A percentile compares a stretch with the other conserved stretches of the same genome.
These are phyloP conservation scores for Yamadazyma friedrichii DNA, from an alignment of 1,139 yeast species.

Conservation along the genomic window DNA sequence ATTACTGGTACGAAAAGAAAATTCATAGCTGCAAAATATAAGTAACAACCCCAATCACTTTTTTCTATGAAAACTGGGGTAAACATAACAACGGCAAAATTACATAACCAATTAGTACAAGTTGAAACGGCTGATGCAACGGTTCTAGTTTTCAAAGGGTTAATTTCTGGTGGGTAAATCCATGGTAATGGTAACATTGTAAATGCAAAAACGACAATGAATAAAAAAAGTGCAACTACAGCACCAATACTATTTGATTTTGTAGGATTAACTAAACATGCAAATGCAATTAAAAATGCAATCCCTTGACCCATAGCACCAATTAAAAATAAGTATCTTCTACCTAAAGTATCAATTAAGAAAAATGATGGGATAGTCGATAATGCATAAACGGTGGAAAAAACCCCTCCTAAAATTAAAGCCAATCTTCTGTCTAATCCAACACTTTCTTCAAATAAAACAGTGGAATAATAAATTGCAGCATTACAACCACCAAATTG, in stretches of 20 bases:
- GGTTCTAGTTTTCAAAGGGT: slow-evolving; percentile 62
- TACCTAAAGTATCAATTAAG: slow-evolving; percentile 62
- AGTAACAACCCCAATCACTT: slow-evolving; percentile 44
- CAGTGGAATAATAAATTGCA: slow-evolving; percentile 66
- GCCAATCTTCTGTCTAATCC: slow-evolving; percentile 50
- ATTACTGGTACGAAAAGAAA: slow-evolving; percentile 39
- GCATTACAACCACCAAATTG: slow-evolving; percentile 68
- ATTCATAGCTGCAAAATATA: slow-evolving; percentile 43
- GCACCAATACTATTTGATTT: slow-evolving; percentile 43
- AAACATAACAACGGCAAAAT: slow-evolving; percentile 49
- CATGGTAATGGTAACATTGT: slow-evolving; percentile 60
- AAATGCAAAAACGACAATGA: slow-evolving; percentile 54
- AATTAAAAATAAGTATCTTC: slow-evolving; percentile 57
- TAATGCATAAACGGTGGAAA: slow-evolving; percentile 59
- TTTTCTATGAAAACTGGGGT: slow-evolving; percentile 42
- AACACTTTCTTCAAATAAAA: slow-evolving; percentile 57
- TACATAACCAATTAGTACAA: slow-evolving; percentile 48
- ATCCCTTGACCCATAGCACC: slow-evolving; percentile 51
- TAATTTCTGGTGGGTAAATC: slow-evolving; percentile 62
- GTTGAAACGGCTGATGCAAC: slow-evolving; percentile 52
- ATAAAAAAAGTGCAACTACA: slow-evolving; percentile 53
- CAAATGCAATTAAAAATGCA: slow-evolving; percentile 42
- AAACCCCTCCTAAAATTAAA: slow-evolving; percentile 63
- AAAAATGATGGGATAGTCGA: slow-evolving; percentile 65
- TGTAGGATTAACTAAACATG: slow-evolving; percentile 37